Evolutionary conservation across 1,284 basidiomycete genomes (phyloP), one percentile per base, ranked within the genome.

Genomic region (Ganoderma lingzhi): DNA sequence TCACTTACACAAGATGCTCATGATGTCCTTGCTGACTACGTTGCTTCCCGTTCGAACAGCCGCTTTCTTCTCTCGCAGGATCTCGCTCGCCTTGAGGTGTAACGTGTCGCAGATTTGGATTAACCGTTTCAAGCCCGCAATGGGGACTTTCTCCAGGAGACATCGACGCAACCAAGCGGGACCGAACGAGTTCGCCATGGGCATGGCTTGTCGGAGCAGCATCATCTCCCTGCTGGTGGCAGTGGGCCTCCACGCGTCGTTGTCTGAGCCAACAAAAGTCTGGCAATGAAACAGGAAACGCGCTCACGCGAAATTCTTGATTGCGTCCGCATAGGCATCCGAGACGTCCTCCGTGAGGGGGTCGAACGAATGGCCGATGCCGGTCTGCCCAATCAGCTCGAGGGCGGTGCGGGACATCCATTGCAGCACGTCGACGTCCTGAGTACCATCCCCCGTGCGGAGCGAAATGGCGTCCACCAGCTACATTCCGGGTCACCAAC

Each of bases 1-100:
- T 70, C 12, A 77, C 84, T 73, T 64, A 87, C 80, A 65, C 12
- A 80, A 64, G 19, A 86, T 78, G 63, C 82, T 84, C 68, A 85
- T 81, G 53, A 86, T 77, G 71, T 87, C 85, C 69, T 82, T 51
- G 82, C 3, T 79, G 74, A 1, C 23, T 1, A 74, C 78, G 51
- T 53, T 41, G 35, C 59, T 62, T 12, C 68, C 64, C 80, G 78
- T 42, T 61, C 62, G 55, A 48, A 67, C 19, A 63, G 69, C 70
- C 12, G 74, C 73, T 42, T 74, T 82, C 77, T 84, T 88, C 14
- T 71, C 75, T 35, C 80, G 70, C 32, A 81, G 80, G 2, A 88
- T 82, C 28, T 81, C 76, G 6, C 73, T 66, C 0, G 85, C 81
- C 0, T 81, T 80, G 0, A 75, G 53, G 48, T 84, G 76, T 68